These are phyloP conservation scores for Candida ascalaphidarum DNA, from an alignment of 805 yeast genomes.

Conservation along the genomic window DNA sequence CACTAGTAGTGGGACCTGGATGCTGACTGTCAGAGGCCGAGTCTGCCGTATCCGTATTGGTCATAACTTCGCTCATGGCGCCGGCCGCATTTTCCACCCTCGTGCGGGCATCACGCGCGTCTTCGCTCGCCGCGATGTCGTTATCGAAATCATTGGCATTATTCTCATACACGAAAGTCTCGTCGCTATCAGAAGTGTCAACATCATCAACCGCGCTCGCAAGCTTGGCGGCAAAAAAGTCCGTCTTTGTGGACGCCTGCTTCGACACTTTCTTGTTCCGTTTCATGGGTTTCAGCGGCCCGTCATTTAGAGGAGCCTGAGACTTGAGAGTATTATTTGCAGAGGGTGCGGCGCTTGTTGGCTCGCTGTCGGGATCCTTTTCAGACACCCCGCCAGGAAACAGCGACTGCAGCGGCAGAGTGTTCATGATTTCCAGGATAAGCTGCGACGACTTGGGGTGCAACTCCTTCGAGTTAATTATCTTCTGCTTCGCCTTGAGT, in stretches of 20 bases:
- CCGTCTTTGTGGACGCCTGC: slow-evolving; percentile 71
- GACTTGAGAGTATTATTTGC: too few relatives aligned
- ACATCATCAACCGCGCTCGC: slow-evolving; percentile 93
- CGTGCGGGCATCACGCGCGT: too few relatives aligned
- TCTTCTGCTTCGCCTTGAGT: slow-evolving; percentile 33
- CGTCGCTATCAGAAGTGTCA: slow-evolving; percentile 82
- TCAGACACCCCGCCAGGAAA: slow-evolving; percentile 3
- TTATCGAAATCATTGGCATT: slow-evolving; percentile 18
- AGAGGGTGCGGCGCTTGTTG: too few relatives aligned
- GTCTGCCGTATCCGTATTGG: too few relatives aligned
- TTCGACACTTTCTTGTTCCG: slow-evolving; percentile 25
- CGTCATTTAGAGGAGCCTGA: too few relatives aligned
- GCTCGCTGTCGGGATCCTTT: too few relatives aligned
- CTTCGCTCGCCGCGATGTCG: too few relatives aligned
- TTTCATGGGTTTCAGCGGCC: slow-evolving; percentile 4
- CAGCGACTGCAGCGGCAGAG: slow-evolving; percentile 19
- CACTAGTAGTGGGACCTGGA: too few relatives aligned
- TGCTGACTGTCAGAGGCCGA: too few relatives aligned
- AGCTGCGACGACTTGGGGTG: slow-evolving; percentile 25
- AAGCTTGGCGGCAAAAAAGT: slow-evolving; percentile 87
- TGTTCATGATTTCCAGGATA: slow-evolving; percentile 26
- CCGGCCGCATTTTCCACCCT: too few relatives aligned
- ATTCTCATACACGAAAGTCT: slow-evolving; percentile 90
- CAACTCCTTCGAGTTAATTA: slow-evolving; percentile 27
- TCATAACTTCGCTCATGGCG: too few relatives aligned